These are phyloP conservation scores for Boletus sp. DNA, from an alignment of 768 basidiomycete genomes.

Conservation along the genomic window DNA sequence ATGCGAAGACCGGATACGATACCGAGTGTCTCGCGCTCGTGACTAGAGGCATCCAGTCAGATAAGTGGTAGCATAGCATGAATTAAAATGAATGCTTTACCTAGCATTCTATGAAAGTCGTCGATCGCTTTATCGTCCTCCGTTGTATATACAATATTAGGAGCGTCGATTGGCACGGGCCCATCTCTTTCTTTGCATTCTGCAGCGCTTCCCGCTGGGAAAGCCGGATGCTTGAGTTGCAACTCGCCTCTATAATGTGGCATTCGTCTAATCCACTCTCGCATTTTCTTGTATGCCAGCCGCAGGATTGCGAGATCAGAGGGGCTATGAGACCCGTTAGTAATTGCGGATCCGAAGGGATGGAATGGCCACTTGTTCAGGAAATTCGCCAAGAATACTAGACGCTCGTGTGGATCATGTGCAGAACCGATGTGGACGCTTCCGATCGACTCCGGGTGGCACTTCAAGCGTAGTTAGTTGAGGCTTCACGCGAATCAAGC, in stretches of 20 bases:
- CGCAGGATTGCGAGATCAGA: conserved; percentile 27
- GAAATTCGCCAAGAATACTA: conserved; percentile 45
- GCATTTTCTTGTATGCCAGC: conserved; percentile 25
- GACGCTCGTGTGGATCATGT: conserved; percentile 36
- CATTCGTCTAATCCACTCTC: conserved; percentile 40
- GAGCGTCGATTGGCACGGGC: conserved; percentile 24
- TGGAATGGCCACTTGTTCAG: conserved; percentile 39
- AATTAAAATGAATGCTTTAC: conserved; percentile 9
- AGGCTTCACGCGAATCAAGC: neutral
- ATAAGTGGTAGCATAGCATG: too few species aligned
- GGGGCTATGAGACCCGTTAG: conserved; percentile 8
- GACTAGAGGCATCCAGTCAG: conserved; percentile 14
- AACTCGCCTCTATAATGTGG: conserved; percentile 36
- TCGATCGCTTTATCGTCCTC: conserved; percentile 37
- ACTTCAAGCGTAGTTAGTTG: conserved; percentile 9
- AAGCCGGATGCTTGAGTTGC: conserved; percentile 12
- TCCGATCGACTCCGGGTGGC: conserved; percentile 46
- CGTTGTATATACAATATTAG: conserved; percentile 31
- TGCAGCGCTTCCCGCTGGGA: conserved; percentile 26
- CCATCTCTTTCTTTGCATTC: conserved; percentile 12
- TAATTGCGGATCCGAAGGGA: neutral
- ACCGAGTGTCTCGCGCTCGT: conserved; percentile 35
- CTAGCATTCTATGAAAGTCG: conserved; percentile 18
- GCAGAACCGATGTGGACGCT: conserved; percentile 47
- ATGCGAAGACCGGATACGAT: neutral